A percentile compares a stretch with the other conserved stretches of the same genome.
Conservation (phyloP, 805 yeast species). For the Phaffomyces antillensis region DNA sequence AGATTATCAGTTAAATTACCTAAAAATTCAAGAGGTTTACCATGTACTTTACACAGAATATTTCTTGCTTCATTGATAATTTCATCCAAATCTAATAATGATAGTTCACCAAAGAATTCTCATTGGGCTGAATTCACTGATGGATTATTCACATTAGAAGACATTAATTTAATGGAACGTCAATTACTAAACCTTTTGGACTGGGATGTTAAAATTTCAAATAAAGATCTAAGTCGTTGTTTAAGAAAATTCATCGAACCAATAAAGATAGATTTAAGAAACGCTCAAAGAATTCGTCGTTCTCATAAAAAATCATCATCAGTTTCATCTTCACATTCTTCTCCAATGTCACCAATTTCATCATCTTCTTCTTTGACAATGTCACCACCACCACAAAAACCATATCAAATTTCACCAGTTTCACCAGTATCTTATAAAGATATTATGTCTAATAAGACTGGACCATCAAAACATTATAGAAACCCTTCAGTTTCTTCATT, state of each 20-base stretch:
- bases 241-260: constrained; percentile 69
- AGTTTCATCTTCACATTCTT: neutral
- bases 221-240: constrained; percentile 58
- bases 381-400: constrained; percentile 2
- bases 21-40: constrained; percentile 64
- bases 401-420: neutral
- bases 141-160: constrained; percentile 59
- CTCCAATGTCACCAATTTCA: constrained; percentile 5
- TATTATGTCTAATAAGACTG: neutral
- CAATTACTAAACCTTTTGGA: constrained; percentile 60
- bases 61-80: constrained; percentile 68
- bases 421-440: constrained; percentile 8
- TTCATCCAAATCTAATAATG: constrained; percentile 70
- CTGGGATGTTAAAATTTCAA: constrained; percentile 65
- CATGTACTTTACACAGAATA: constrained; percentile 75
- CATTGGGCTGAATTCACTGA: constrained; percentile 81
- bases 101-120: constrained; percentile 66
- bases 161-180: constrained; percentile 75
- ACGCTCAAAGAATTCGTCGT: constrained; percentile 21
- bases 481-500: constrained; percentile 9
- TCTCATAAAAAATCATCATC: constrained; percentile 6
- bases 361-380: neutral
- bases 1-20: constrained; percentile 57
- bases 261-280: constrained; percentile 46
- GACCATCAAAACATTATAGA: constrained; percentile 4